Evolutionary conservation across 108 stramenopile genomes (phyloP), one percentile per base, ranked within the genome.

Genomic region (Pseudonitzschia delicatissima): DNA sequence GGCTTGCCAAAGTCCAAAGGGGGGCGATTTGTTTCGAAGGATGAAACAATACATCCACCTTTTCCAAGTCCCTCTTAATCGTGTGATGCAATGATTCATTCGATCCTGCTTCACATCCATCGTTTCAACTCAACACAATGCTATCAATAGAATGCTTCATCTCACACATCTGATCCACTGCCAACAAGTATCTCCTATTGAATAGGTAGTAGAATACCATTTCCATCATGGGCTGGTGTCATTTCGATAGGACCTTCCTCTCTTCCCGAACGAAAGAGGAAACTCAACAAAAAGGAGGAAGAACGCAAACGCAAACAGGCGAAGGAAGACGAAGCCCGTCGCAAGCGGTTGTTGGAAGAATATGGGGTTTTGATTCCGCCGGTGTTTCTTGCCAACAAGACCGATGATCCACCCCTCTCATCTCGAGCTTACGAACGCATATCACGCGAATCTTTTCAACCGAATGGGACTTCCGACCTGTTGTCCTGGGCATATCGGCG

Each of bases 291-390:
- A 3, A n/a, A 59, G 33, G 28, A 39, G 7, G 21, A 51, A 25
- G 28, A 51, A 51, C 23, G 27, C 12, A 47, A 52, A 20, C 40
- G 33, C 2, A 55, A 68, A 31, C 57, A 45, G 32, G 20, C 18
- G n/a, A 5, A 0, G 3, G 27, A 57, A 25, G 60, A 70, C 3
- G 57, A 73, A 66, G 33, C 58, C 13, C 72, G 64, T 0, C 62
- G 48, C 4, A 23, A 49, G 18, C 37, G 53, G 25, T 31, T 66
- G 1, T 23, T 33, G 1, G 37, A 50, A 32, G 20, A 59, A 36
- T 60, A 39, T 61, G 72, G 72, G 6, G 64, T 73, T 0, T 34
- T 73, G 32, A 42, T 73, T 48, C 72, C 72, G 1, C 72, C 72
- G 0, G 51, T 36, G 18, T 73, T 73, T 45, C 42, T 73, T 12